Evolutionary conservation across 2,329 filamentous ascomycete genomes (phyloP).

Genomic region (Lasiodiplodia sp.): DNA sequence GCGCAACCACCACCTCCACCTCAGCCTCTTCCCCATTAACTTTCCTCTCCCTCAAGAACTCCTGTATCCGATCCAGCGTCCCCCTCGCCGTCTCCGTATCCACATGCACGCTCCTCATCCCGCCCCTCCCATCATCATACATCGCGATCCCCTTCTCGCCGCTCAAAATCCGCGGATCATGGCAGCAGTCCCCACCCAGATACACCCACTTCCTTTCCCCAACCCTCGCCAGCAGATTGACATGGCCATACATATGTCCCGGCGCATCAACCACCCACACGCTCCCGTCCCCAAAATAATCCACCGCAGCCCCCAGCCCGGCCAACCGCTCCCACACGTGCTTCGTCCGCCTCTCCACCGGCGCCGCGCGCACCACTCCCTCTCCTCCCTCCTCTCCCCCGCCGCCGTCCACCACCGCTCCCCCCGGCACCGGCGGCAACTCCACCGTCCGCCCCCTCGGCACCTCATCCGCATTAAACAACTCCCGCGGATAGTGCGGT

Average conservation of each 20-base stretch:
- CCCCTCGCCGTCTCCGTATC: conserved; percentile 55
- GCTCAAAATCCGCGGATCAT: conserved; percentile 59
- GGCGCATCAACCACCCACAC: conserved; percentile 59
- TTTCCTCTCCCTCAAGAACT: conserved; percentile 42
- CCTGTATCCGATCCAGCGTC: conserved; percentile 52
- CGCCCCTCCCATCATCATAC: conserved; percentile 56
- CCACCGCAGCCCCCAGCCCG: conserved; percentile 54
- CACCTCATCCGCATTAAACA: conserved; percentile 55
- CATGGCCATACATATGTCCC: conserved; percentile 60
- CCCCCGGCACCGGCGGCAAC: conserved; percentile 42
- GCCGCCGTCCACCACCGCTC: not conserved
- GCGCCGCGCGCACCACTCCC: not conserved
- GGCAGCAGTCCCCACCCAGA: conserved; percentile 62
- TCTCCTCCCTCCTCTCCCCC: no score
- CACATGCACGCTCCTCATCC: conserved; percentile 58
- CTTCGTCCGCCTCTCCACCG: not conserved
- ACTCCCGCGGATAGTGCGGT: conserved; percentile 36
- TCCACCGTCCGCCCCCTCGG: conserved; percentile 50
- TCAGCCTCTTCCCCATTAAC: conserved; percentile 35
- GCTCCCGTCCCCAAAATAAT: conserved; percentile 57
- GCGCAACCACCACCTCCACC: conserved; percentile 61
- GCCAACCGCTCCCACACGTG: conserved; percentile 52
- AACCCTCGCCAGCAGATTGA: conserved; percentile 57
- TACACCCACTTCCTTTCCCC: conserved; percentile 54
- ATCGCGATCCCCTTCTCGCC: conserved; percentile 61